Conservation (phyloP, 1,284 basidiomycete species). For the Puccinia polysora region DNA sequence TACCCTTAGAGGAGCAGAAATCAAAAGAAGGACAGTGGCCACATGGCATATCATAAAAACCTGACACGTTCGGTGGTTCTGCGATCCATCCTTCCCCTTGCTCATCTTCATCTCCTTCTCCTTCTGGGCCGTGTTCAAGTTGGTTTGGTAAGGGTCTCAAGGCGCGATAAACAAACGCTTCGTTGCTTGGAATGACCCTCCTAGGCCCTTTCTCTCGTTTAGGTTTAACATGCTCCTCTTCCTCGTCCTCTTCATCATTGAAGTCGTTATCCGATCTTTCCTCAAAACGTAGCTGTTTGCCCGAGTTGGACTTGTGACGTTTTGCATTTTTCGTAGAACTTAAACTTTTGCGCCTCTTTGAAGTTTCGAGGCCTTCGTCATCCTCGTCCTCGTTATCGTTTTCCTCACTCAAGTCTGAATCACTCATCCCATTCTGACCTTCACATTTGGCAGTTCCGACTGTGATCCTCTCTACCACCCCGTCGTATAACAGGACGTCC, state of each 20-base stretch:
- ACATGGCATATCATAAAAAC: slow-evolving; percentile 43
- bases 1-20: slow-evolving; percentile 42
- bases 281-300: slow-evolving; percentile 23
- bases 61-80: slow-evolving; percentile 32
- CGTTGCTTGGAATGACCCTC: slow-evolving; percentile 30
- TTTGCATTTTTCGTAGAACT: slow-evolving; percentile 1
- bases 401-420: slow-evolving; percentile 12
- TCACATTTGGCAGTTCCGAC: slow-evolving; percentile 43
- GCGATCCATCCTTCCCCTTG: background rate
- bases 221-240: background rate
- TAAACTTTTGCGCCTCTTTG: slow-evolving; percentile 21
- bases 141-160: slow-evolving; percentile 34
- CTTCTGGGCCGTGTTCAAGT: background rate
- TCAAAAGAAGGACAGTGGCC: slow-evolving; percentile 44
- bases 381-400: slow-evolving; percentile 15
- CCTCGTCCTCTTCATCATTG: slow-evolving; percentile 10
- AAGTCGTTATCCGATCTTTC: slow-evolving; percentile 8
- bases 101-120: slow-evolving; percentile 5
- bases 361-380: background rate
- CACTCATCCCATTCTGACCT: slow-evolving; percentile 32
- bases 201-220: background rate
- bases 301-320: slow-evolving; percentile 7
- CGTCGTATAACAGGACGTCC: slow-evolving; percentile 77
- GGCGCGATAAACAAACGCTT: slow-evolving; percentile 44
- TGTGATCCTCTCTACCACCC: slow-evolving; percentile 67